Evolutionary conservation across 2,329 filamentous ascomycete genomes (phyloP), one percentile per base, ranked within the genome.

Genomic region (Exophiala viscosa): DNA sequence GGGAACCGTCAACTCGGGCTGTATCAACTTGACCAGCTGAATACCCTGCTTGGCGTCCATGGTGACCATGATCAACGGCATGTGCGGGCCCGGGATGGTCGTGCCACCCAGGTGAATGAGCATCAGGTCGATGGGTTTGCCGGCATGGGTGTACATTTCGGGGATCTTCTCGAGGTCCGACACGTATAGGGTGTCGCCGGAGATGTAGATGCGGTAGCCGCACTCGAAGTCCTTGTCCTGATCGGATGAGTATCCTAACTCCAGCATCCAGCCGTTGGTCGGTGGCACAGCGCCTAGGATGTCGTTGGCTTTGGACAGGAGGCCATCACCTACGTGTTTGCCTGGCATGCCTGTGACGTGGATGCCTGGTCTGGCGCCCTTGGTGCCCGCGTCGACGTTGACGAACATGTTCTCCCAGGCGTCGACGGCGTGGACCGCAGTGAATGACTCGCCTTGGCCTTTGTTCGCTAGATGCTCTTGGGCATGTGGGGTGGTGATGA

Each of bases 31-130:
- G 65, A 87, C 78, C 56, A 87, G 64, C 67, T 83, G 69, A 23
- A 86, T 59, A 0, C 83, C 83, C 65, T 85, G 80, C 62, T 76
- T 73, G 17, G 78, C 83, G 65, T 86, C 83, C 83, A 87, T 87
- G 0, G 83, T 86, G 2, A 86, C 80, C 83, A 86, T 86, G 18
- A 86, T 53, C 54, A 86, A 66, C 40, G 81, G 81, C 65, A 82
- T 61, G 4, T 74, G 72, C 0, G 82, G 80, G 1, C 77, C 74
- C 0, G 83, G 84, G 28, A 87, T 80, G 3, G 81, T 86, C 0
- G 83, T 86, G 2, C 83, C 83, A 15, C 83, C 83, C 0, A 87
- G 68, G 56, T 87, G 84, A 1, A 83, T 73, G 10, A 87, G 73
- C 83, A 87, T 86, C 48, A 86, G 67, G 61, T 87, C 82, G 50